Base-by-base conservation (phyloP, 2,329 filamentous ascomycete genomes). In the Aspergillus amoenus region DNA sequence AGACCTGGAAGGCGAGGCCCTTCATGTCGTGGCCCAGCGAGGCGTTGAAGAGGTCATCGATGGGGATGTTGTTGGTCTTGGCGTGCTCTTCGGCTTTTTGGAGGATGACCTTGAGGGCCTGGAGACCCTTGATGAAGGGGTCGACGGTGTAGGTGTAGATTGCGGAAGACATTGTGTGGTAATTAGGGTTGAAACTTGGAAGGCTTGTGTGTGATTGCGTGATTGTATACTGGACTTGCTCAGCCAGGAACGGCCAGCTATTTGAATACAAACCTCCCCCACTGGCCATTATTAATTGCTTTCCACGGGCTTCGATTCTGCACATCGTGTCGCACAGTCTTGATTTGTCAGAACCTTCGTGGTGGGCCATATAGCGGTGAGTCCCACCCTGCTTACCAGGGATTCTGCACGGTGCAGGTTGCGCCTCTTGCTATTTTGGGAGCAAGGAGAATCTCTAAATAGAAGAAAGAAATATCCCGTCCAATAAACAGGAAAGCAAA, bases 21-120 rank as follows among this genome's bases (percentile, higher is more conserved):
- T 67, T 59, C 82, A 84, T 84, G 68, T 83, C 79, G 0, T 73
- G 73, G 56, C 74, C 67, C 18, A 85, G 71, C 3, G 72, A 72
- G n/a, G 73, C 70, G 7, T 74, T 68, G 45, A 79, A 55, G 46
- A 80, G 66, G 24, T 74, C 70, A 3, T 68, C 59, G 5, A 73
- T 64, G 12, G 72, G 61, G 42, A 74, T 71, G 57, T 63, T 62
- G 21, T 76, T 74, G 37, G 75, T 66, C 24, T 75, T 66, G 55
- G 72, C 73, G 59, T 77, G 73, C 4, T 68, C 59, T 58, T 78
- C 73, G 55, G 67, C 81, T 62, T 80, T 79, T 37, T 72, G 66
- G 57, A 84, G 75, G 59, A 81, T 66, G 44, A 8, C 7, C 12
- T 24, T n/a, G 17, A 60, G 58, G 21, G 50, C 30, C 13, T 43